Base-by-base conservation (phyloP, 2,329 filamentous ascomycete genomes). In the Colletotrichum sp. region DNA sequence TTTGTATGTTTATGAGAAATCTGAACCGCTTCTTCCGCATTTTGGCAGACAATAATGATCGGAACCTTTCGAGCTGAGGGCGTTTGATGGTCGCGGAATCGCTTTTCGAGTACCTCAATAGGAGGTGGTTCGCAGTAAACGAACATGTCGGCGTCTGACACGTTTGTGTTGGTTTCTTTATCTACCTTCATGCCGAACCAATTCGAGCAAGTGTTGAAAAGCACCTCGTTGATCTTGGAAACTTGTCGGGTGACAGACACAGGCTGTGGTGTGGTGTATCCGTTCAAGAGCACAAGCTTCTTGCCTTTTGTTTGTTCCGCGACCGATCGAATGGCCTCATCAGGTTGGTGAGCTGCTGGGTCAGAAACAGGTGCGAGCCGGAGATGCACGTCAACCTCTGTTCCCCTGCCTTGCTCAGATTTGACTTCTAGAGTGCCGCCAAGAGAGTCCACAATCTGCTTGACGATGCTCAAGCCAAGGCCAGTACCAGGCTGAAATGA, bases 401-500 rank as follows among this genome's bases (percentile, higher is more conserved):
- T 93, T 3, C 92, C 92, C 48, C 87, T 85, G 3, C 87, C 87
- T 12, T 86, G 84, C 69, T 90, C 86, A 66, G 87, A 91, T 36
- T 86, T 86, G 39, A 94, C 87, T 10, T 90, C 87, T 59, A 94
- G 91, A 8, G 85, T 87, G 1, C 93, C 93, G 32, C 89, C 87
- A 1, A 94, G 83, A 30, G 91, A 89, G 63, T 90, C 88, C 18
- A 93, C 89, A 43, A 94, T 90, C 68, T 87, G 86, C 52, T 88
- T 88, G 28, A 94, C 92, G 14, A 94, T 92, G 18, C 90, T 92
- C 52, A 94, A 82, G 0, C 93, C 93, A 0, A 94, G 83, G 0
- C 92, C 92, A 1, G 91, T 91, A 1, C 92, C 92, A 7, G 89
- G 88, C 3, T 90, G 88, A 21, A 94, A 83, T 0, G 87, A 86